These are phyloP conservation scores for Jatropha multifida DNA, from an alignment of 441 rosid species.

Conservation along the genomic window DNA sequence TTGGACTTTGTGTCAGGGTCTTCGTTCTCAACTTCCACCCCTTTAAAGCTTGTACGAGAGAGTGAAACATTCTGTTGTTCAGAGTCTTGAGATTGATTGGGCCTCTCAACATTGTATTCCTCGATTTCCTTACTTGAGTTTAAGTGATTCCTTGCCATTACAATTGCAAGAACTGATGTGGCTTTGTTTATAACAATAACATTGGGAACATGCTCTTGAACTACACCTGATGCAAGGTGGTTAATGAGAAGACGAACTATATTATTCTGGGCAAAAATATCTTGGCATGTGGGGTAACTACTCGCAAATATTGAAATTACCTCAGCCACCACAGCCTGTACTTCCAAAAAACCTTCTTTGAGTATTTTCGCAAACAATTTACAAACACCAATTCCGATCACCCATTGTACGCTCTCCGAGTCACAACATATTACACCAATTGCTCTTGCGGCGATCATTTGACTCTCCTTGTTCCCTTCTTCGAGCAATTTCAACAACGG, in stretches of 20 bases:
- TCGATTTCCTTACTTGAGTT: slow-evolving; percentile 18
- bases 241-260: slow-evolving; percentile 73
- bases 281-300: slow-evolving; percentile 67
- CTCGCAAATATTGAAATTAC: slow-evolving; percentile 74
- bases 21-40: slow-evolving; percentile 37
- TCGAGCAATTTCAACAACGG: slow-evolving; percentile 65
- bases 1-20: slow-evolving; percentile 71
- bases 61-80: slow-evolving; percentile 19
- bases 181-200: slow-evolving; percentile 61
- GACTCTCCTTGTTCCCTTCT: slow-evolving; percentile 80
- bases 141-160: slow-evolving; percentile 57
- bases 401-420: slow-evolving; percentile 62
- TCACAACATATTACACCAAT: slow-evolving; percentile 73
- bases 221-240: slow-evolving; percentile 90
- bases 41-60: slow-evolving; percentile 47
- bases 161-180: slow-evolving; percentile 71
- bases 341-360: slow-evolving; percentile 89
- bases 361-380: slow-evolving; percentile 65
- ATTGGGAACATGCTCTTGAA: slow-evolving; percentile 85
- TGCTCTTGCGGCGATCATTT: slow-evolving; percentile 71
- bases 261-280: slow-evolving; percentile 68
- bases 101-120: slow-evolving; percentile 1
- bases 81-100: slow-evolving; percentile 21
- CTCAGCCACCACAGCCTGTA: slow-evolving; percentile 83
- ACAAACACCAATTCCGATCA: slow-evolving; percentile 67